A percentile compares a stretch with the other conserved stretches of the same genome.
phyloP scores from a whole-genome alignment of 352 stramenopile species.

The Pythium grandisporangium region DNA sequence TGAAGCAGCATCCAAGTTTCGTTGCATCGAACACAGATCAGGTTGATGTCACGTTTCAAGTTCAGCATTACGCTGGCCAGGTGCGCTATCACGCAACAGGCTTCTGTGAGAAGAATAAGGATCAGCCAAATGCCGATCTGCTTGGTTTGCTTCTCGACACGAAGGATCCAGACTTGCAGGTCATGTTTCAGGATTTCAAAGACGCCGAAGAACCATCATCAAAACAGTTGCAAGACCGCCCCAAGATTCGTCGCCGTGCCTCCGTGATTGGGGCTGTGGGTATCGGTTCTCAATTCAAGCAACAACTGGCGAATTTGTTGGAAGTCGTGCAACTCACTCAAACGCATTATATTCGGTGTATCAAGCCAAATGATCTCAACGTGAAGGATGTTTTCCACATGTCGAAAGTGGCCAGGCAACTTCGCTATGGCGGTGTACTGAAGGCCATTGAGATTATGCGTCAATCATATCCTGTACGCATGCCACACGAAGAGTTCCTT shows the following conservation, averaged over 20 bases:
- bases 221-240: conserved; percentile 16
- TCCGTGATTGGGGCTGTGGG: conserved; percentile 60
- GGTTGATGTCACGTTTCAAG: conserved; percentile 59
- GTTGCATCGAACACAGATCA: conserved; percentile 57
- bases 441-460: conserved; percentile 82
- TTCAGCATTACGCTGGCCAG: conserved; percentile 75
- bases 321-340: conserved; percentile 91
- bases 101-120: conserved; percentile 87
- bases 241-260: conserved; percentile 48
- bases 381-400: conserved; percentile 84
- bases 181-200: conserved; percentile 71
- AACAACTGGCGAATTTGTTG: conserved; percentile 89
- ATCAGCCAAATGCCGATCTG: conserved; percentile 74
- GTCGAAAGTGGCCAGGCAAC: conserved; percentile 59
- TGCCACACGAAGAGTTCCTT: conserved; percentile 58
- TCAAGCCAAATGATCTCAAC: conserved; percentile 97
- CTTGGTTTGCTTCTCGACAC: conserved; percentile 57
- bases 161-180: conserved; percentile 36
- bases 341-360: conserved; percentile 98
- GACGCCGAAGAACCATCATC: conserved; percentile 22
- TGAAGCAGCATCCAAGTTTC: conserved; percentile 50
- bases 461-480: conserved; percentile 74
- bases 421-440: conserved; percentile 77
- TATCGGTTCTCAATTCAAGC: conserved; percentile 90
- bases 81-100: conserved; percentile 66